Percentiles rank a stretch among this genome's conserved stretches.
Evolutionary conservation across 306 rosid species (phyloP).

Genomic region (Begonia loranthoides): DNA sequence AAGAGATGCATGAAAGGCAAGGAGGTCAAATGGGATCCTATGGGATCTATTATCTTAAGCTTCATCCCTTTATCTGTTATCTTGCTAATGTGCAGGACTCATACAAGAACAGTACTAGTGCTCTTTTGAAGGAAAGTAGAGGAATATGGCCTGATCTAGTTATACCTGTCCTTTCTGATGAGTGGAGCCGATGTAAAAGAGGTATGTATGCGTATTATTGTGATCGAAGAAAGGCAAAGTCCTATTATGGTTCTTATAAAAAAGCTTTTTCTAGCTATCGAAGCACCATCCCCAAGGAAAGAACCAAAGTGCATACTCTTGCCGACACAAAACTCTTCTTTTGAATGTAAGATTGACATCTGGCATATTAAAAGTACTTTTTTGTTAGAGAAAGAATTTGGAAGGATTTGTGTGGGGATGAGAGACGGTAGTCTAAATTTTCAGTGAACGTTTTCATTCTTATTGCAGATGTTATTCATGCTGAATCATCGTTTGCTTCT

Average conservation of each 20-base stretch:
- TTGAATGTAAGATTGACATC: conserved; percentile 31
- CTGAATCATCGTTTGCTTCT: conserved; percentile 54
- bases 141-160: conserved; percentile 82
- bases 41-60: no score
- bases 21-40: no score
- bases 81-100: conserved; percentile 43
- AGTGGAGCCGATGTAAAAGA: conserved; percentile 87
- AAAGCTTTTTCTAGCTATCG: conserved; percentile 53
- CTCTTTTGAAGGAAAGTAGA: conserved; percentile 52
- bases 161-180: conserved; percentile 47
- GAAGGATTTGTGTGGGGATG: not conserved
- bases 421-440: not conserved
- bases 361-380: not conserved
- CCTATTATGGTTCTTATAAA: conserved; percentile 14
- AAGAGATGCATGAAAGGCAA: no score
- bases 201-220: conserved; percentile 23
- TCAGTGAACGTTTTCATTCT: conserved; percentile 15
- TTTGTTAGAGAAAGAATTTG: not conserved
- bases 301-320: conserved; percentile 52
- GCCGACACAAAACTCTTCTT: conserved; percentile 28
- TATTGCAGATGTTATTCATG: conserved; percentile 30
- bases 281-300: conserved; percentile 71
- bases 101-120: conserved; percentile 39
- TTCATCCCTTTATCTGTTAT: not conserved
- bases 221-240: no score